Conservation (phyloP, 179 eudicot species). For the Drosera spatulata region DNA sequence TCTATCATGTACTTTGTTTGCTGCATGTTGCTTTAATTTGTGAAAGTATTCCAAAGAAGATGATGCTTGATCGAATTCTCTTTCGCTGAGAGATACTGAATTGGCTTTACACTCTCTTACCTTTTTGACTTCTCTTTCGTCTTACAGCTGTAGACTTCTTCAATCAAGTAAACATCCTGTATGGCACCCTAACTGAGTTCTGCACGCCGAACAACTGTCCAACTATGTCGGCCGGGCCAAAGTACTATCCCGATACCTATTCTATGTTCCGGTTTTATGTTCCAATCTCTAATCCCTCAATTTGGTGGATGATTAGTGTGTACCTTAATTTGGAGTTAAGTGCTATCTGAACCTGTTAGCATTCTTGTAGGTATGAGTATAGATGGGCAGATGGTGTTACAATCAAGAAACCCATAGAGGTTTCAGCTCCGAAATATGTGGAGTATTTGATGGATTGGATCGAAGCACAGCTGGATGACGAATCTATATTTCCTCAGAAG, state of each 20-base stretch:
- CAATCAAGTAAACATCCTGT: slow-evolving; percentile 61
- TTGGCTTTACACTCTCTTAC: neutral
- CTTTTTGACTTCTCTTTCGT: slow-evolving; percentile 5
- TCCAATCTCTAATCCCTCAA: neutral
- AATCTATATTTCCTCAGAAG: slow-evolving; percentile 50
- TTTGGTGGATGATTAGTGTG: neutral
- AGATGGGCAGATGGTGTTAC: slow-evolving; percentile 69
- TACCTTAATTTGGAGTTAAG: no score
- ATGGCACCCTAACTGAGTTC: slow-evolving; percentile 61
- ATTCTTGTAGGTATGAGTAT: slow-evolving; percentile 43
- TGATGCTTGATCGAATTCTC: neutral
- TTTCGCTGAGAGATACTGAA: neutral
- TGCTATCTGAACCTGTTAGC: slow-evolving; percentile 1
- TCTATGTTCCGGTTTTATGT: neutral
- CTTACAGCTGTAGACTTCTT: slow-evolving; percentile 57
- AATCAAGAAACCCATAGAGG: slow-evolving; percentile 58
- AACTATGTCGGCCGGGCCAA: slow-evolving; percentile 58
- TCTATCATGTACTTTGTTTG: no score
- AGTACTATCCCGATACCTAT: slow-evolving; percentile 26
- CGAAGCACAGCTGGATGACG: slow-evolving; percentile 52
- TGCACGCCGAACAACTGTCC: slow-evolving; percentile 49
- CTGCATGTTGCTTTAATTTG: no score
- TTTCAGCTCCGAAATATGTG: slow-evolving; percentile 61
- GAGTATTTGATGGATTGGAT: slow-evolving; percentile 73
- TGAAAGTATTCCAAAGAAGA: no score